Conservation (phyloP, 2,329 filamentous ascomycete species). For the Fusarium veterinarium region DNA sequence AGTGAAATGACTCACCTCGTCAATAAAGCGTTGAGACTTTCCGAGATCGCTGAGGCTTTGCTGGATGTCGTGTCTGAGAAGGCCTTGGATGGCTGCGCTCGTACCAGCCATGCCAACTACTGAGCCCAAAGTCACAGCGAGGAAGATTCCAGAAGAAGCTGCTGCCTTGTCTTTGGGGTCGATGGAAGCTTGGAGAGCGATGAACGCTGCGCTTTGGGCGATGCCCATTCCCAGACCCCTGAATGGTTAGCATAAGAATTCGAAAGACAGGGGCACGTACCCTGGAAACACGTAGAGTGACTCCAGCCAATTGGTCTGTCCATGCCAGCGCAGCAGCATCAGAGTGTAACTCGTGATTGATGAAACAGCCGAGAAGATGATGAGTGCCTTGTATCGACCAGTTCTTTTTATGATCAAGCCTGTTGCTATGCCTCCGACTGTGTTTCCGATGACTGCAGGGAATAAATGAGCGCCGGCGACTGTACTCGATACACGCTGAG, state of each 20-base stretch:
- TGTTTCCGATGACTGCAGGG: conserved; percentile 75
- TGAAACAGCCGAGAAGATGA: conserved; percentile 61
- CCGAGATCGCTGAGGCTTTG: conserved; percentile 15
- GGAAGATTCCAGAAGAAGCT: conserved; percentile 55
- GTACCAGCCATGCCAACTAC: conserved; percentile 54
- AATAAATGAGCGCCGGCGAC: conserved; percentile 70
- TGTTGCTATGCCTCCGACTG: conserved; percentile 69
- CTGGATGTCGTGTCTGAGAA: conserved; percentile 21
- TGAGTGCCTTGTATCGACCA: conserved; percentile 67
- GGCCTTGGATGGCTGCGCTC: conserved; percentile 48
- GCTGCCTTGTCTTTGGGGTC: conserved; percentile 53
- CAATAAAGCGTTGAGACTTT: conserved; percentile 8
- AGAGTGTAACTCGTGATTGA: conserved; percentile 63
- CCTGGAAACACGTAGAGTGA: conserved; percentile 69
- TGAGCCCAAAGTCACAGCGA: conserved; percentile 49
- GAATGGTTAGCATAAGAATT: neutral
- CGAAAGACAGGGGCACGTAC: neutral
- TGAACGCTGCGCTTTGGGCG: conserved; percentile 55
- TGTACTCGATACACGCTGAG: conserved; percentile 66
- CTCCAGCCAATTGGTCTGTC: conserved; percentile 65
- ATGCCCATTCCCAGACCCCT: conserved; percentile 53
- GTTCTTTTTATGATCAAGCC: conserved; percentile 69
- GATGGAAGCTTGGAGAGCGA: conserved; percentile 54
- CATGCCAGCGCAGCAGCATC: conserved; percentile 69
- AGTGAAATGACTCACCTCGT: conserved; percentile 7